Conservation (phyloP, 331 rosid species). For the Erythrophleum ivorense region DNA sequence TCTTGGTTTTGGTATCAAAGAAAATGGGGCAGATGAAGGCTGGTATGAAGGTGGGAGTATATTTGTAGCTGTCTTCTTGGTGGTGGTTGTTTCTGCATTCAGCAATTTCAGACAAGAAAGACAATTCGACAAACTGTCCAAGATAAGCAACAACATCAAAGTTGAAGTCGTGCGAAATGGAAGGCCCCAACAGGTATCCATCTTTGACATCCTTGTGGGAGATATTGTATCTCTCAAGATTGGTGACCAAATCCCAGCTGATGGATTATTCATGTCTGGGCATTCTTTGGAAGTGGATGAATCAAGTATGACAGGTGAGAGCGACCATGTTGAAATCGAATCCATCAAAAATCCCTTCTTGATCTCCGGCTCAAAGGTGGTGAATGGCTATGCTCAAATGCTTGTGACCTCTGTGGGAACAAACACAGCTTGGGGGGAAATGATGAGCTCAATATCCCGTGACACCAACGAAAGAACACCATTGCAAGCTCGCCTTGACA, state of each 20-base stretch:
- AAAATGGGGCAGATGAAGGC: slow-evolving; percentile 70
- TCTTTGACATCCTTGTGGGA: slow-evolving; percentile 74
- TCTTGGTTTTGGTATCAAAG: slow-evolving; percentile 84
- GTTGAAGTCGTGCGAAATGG: slow-evolving; percentile 66
- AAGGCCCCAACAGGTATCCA: slow-evolving; percentile 65
- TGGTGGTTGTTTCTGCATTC: slow-evolving; percentile 67
- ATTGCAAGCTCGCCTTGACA: slow-evolving; percentile 67
- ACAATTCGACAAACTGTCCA: slow-evolving; percentile 75
- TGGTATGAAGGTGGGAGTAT: slow-evolving; percentile 96
- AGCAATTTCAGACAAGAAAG: slow-evolving; percentile 82
- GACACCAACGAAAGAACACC: slow-evolving; percentile 66
- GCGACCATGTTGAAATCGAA: slow-evolving; percentile 76
- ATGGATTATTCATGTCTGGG: slow-evolving; percentile 74
- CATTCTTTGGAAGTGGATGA: slow-evolving; percentile 79
- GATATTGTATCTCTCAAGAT: slow-evolving; percentile 64
- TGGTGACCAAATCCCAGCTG: slow-evolving; percentile 90
- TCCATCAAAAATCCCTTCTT: slow-evolving; percentile 58
- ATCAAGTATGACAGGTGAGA: slow-evolving; percentile 96
- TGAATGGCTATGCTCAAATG: slow-evolving; percentile 73
- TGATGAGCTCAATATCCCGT: no score
- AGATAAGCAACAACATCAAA: slow-evolving; percentile 70
- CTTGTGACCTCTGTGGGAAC: slow-evolving; percentile 17
- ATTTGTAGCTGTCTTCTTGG: slow-evolving; percentile 71
- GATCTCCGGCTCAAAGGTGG: slow-evolving; percentile 82
- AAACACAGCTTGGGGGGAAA: no score